Percentiles rank a stretch among this genome's conserved stretches.
Conservation (phyloP, 2,329 filamentous ascomycete genomes). For the Claviceps arundinis region DNA sequence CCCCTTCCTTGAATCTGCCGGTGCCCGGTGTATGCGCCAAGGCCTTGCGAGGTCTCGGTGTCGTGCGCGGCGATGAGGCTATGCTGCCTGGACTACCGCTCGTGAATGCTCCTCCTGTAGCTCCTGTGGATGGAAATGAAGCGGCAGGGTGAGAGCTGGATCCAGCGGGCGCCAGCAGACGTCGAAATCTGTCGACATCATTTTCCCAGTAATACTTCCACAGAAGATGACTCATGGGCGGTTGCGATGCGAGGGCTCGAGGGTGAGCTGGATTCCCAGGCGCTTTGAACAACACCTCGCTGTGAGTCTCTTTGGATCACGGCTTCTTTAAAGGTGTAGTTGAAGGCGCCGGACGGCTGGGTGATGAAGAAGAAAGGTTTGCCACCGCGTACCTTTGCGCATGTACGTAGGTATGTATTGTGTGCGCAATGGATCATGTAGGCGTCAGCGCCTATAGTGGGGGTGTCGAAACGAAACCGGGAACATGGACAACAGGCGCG, state of each 20-base stretch:
- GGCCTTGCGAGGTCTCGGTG: conserved; percentile 36
- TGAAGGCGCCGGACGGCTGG: conserved; percentile 21
- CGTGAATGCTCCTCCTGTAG: conserved; percentile 14
- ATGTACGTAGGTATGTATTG: not conserved
- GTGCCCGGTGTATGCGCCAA: conserved; percentile 34
- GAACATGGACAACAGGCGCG: not conserved
- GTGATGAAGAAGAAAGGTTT: not conserved
- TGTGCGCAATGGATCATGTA: not conserved
- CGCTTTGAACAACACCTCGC: conserved; percentile 65
- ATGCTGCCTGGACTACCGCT: conserved; percentile 28
- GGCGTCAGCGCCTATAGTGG: no score
- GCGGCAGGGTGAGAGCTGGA: conserved; percentile 40
- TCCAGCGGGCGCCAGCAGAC: conserved; percentile 64
- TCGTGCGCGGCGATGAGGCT: conserved; percentile 36
- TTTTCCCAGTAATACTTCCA: conserved; percentile 97
- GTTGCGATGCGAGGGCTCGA: conserved; percentile 9
- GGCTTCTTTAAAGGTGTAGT: conserved; percentile 77
- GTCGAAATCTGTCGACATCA: conserved; percentile 90
- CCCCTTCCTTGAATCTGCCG: conserved; percentile 31
- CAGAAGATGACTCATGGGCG: conserved; percentile 84
- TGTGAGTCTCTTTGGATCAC: conserved; percentile 73
- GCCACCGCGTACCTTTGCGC: not conserved
- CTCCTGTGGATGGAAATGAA: conserved; percentile 37
- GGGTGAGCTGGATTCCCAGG: conserved; percentile 19
- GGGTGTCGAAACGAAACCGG: not conserved